A percentile compares a stretch with the other conserved stretches of the same genome.
phyloP scores from a whole-genome alignment of 495 filamentous ascomycete genomes.

The Wilcoxina mikolae region DNA sequence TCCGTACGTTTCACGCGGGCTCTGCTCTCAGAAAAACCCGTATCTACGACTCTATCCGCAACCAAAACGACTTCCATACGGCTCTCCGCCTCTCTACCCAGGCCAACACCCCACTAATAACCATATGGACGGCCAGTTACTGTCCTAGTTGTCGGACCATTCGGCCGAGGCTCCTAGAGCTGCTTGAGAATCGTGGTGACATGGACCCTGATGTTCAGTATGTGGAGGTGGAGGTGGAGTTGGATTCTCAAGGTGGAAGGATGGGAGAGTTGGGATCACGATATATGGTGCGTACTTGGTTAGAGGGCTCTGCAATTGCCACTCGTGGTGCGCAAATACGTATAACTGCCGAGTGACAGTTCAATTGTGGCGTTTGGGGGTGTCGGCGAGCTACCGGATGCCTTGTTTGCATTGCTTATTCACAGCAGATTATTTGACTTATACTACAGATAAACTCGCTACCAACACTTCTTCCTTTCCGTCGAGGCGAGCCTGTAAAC shows the following conservation, averaged over 20 bases:
- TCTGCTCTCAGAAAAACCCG: too few species aligned
- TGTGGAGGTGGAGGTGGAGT: slow-evolving; percentile 49
- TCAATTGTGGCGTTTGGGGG: slow-evolving; percentile 1
- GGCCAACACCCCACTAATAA: slow-evolving; percentile 45
- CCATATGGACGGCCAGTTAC: slow-evolving; percentile 55
- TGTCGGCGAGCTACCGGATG: slow-evolving; percentile 3
- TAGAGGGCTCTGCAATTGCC: too few species aligned
- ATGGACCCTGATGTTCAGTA: slow-evolving; percentile 44
- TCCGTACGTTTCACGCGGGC: too few species aligned
- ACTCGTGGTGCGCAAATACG: too few species aligned
- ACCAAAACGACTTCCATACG: slow-evolving; percentile 44
- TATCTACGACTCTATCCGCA: slow-evolving; percentile 33
- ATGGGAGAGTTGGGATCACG: slow-evolving; percentile 38
- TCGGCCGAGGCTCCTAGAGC: slow-evolving; percentile 37
- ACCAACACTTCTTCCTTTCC: slow-evolving; percentile 55
- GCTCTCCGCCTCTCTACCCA: slow-evolving; percentile 45
- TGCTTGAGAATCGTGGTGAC: slow-evolving; percentile 46
- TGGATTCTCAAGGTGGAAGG: slow-evolving; percentile 45
- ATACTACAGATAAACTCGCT: slow-evolving; percentile 44
- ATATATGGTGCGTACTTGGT: slow-evolving; percentile 37
- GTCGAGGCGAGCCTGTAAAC: slow-evolving; percentile 42
- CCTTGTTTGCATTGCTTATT: background rate
- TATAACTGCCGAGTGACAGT: too few species aligned
- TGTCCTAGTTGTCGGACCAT: slow-evolving; percentile 45
- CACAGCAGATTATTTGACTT: too few species aligned